Evolutionary conservation across 495 filamentous ascomycete genomes (phyloP).

Genomic region (Annulohypoxylon maeteangense): DNA sequence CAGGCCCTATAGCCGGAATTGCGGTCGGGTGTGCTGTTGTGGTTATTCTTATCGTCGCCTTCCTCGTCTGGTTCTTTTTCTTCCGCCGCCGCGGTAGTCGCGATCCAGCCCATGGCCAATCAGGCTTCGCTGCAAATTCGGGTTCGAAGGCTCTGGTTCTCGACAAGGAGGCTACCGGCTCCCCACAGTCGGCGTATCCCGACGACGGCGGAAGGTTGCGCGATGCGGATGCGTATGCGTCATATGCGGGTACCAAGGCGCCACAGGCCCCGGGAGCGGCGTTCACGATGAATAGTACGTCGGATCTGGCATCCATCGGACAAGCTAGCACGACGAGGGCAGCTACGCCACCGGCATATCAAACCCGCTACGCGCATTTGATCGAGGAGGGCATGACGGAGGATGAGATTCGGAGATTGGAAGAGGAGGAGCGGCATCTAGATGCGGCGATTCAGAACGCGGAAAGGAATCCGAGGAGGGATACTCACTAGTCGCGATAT

Average conservation of each 20-base stretch:
- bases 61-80: slow-evolving; percentile 50
- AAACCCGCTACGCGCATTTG: slow-evolving; percentile 55
- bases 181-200: slow-evolving; percentile 53
- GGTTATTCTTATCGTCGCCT: slow-evolving; percentile 49
- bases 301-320: slow-evolving; percentile 9
- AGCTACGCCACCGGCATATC: slow-evolving; percentile 39
- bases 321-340: slow-evolving; percentile 32
- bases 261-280: slow-evolving; percentile 25
- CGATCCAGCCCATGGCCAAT: slow-evolving; percentile 7
- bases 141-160: slow-evolving; percentile 47
- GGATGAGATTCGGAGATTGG: slow-evolving; percentile 57
- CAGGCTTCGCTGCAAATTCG: slow-evolving; percentile 36
- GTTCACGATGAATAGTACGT: slow-evolving; percentile 10
- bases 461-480: slow-evolving; percentile 42
- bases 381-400: slow-evolving; percentile 64
- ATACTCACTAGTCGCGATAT: slow-evolving; percentile 9
- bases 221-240: slow-evolving; percentile 44
- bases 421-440: slow-evolving; percentile 61
- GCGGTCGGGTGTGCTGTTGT: slow-evolving; percentile 52
- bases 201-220: slow-evolving; percentile 45
- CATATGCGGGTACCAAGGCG: slow-evolving; percentile 51
- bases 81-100: slow-evolving; percentile 46
- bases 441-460: slow-evolving; percentile 57
- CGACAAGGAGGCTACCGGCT: slow-evolving; percentile 53
- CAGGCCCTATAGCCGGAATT: slow-evolving; percentile 55